A percentile compares a stretch with the other conserved stretches of the same genome.
Conservation (phyloP, 768 basidiomycete genomes). For the Russula griseocarnosa region DNA sequence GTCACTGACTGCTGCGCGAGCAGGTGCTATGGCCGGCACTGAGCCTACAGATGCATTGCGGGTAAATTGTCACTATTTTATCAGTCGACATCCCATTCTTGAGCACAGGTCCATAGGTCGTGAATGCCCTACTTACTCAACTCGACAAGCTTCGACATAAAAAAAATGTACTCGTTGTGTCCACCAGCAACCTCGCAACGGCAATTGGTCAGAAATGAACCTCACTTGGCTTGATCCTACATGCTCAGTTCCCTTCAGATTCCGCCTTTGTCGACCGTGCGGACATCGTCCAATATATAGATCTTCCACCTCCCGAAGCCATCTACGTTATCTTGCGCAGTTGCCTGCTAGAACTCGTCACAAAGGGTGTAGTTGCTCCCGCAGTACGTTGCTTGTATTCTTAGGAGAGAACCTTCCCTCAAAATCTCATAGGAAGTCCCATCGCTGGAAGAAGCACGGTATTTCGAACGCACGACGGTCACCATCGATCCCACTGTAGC, state of each 20-base stretch:
- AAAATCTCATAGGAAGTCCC: slow-evolving; percentile 52
- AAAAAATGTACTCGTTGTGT: slow-evolving; percentile 93
- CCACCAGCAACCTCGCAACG: slow-evolving; percentile 91
- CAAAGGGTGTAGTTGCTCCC: slow-evolving; percentile 61
- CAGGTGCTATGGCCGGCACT: slow-evolving; percentile 90
- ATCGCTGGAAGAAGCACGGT: slow-evolving; percentile 54
- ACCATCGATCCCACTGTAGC: slow-evolving; percentile 31
- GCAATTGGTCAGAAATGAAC: slow-evolving; percentile 69
- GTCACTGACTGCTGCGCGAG: slow-evolving; percentile 88
- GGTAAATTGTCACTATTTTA: slow-evolving; percentile 42
- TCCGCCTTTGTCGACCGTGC: slow-evolving; percentile 95
- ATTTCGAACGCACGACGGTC: slow-evolving; percentile 42
- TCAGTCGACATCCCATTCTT: background rate
- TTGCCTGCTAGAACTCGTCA: slow-evolving; percentile 76
- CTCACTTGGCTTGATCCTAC: background rate
- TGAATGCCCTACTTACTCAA: slow-evolving; percentile 95
- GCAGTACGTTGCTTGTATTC: slow-evolving; percentile 44
- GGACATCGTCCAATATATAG: slow-evolving; percentile 93
- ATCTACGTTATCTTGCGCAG: slow-evolving; percentile 88
- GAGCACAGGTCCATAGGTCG: slow-evolving; percentile 56
- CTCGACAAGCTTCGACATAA: slow-evolving; percentile 90
- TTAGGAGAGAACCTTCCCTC: background rate
- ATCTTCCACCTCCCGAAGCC: slow-evolving; percentile 85
- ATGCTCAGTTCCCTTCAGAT: slow-evolving; percentile 46
- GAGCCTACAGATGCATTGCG: slow-evolving; percentile 94